phyloP scores from a whole-genome alignment of 352 stramenopile genomes.

The Phytophthora ohioensis region DNA sequence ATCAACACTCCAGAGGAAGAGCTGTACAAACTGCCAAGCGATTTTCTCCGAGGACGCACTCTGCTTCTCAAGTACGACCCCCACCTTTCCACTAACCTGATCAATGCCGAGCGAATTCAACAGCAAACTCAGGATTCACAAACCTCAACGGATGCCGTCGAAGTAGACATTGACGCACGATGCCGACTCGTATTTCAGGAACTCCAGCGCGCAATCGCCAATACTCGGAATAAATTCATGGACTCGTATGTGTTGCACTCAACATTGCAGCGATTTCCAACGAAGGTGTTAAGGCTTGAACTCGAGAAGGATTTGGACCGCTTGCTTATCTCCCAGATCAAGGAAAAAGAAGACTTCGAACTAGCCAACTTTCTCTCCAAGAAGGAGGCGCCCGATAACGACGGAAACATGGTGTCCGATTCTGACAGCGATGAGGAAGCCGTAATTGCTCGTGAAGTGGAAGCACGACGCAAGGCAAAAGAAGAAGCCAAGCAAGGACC shows the following conservation, averaged over 20 bases:
- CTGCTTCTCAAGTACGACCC: constrained; percentile 77
- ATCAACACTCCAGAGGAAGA: constrained; percentile 81
- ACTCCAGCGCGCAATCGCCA: constrained; percentile 89
- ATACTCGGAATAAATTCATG: constrained; percentile 89
- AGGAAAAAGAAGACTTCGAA: constrained; percentile 73
- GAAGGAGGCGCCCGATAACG: background rate
- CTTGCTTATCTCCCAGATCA: constrained; percentile 88
- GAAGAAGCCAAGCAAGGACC: constrained; percentile 40
- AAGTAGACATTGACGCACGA: constrained; percentile 87
- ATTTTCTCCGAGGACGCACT: constrained; percentile 63
- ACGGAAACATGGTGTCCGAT: constrained; percentile 50
- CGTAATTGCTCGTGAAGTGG: constrained; percentile 59
- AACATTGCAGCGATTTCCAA: constrained; percentile 91
- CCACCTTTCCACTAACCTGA: constrained; percentile 59
- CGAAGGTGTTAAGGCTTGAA: constrained; percentile 88
- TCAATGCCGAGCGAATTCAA: constrained; percentile 49
- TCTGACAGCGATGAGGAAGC: constrained; percentile 84
- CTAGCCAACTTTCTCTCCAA: constrained; percentile 55
- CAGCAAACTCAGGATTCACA: constrained; percentile 40
- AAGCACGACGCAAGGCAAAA: constrained; percentile 45
- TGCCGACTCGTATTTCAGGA: constrained; percentile 91
- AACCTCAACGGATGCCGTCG: constrained; percentile 48
- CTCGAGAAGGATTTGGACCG: constrained; percentile 93
- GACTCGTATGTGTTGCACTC: constrained; percentile 91
- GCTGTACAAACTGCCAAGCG: constrained; percentile 68